Base-by-base conservation (phyloP, 2,329 filamentous ascomycete species). In the Claviceps pazoutovae region DNA sequence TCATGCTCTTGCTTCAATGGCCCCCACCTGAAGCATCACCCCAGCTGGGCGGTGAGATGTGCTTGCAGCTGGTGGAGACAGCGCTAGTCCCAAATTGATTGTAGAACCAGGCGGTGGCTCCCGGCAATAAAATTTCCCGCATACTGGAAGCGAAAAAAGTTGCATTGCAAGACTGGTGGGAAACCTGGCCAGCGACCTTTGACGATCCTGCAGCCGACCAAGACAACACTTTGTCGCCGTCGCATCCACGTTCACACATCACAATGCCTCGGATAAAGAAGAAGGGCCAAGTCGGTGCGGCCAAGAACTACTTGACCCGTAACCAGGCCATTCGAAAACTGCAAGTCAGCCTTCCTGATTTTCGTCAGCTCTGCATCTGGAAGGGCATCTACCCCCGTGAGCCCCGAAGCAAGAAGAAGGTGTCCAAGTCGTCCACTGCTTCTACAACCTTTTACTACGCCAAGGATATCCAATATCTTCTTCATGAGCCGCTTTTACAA, bases 381-480 rank as follows among this genome's bases (percentile, higher is more conserved):
- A 97, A 97, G 76, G 93, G 90, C 62, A 97, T 98, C 68, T 98
- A 96, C 71, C 93, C 93, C 58, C 86, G 93, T 64, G 93, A 98
- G 75, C 93, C 93, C 57, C 82, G 93, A 65, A 95, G 86, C 74
- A 91, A 89, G 76, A 96, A 95, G 76, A 96, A 96, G 79, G 93
- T 87, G 43, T 88, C 86, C 65, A 95, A 94, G 71, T 88, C 87
- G 54, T 82, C 89, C 26, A 95, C 87, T 38, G 83, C 85, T 55
- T 90, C 86, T 52, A 97, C 91, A 30, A 98, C 93, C 56, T 98
- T 97, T 61, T 86, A 86, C 72, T 86, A 84, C 65, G 73, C 90
- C 66, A 95, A 95, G 74, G 93, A 98, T 67, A 96, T 98, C 60
- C 91, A 97, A 71, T 98, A 96, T 64, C 84, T 98, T 50, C 83